Percentiles rank a stretch among this genome's conserved stretches.
Conservation (phyloP, 306 rosid genomes). For the Glycine soja region DNA sequence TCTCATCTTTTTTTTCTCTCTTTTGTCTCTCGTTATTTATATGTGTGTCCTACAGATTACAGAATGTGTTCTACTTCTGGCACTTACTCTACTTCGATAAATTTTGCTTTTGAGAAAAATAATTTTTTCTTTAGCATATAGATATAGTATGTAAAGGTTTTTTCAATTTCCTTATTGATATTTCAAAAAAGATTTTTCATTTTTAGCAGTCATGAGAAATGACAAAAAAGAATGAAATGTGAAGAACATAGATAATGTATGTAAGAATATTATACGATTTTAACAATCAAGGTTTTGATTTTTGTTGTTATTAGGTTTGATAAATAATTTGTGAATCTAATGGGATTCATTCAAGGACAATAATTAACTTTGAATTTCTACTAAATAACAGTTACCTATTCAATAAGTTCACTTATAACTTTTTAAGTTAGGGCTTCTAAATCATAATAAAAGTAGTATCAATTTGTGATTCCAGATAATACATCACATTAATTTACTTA, state of each 20-base stretch:
- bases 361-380: conserved; percentile 9
- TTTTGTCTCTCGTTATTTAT: background rate
- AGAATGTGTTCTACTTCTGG: background rate
- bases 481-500: conserved; percentile 16
- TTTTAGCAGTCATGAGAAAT: conserved; percentile 33
- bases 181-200: background rate
- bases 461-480: conserved; percentile 2
- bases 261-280: conserved; percentile 18
- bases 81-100: background rate
- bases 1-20: background rate
- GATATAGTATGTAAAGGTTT: background rate
- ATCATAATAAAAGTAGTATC: conserved; percentile 9
- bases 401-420: background rate
- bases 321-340: conserved; percentile 1
- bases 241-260: background rate
- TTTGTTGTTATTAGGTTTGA: background rate
- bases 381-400: conserved; percentile 30
- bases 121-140: conserved; percentile 1
- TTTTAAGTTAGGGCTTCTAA: conserved; percentile 12
- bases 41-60: too few species aligned
- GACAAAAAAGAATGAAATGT: conserved; percentile 11
- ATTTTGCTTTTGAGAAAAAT: background rate
- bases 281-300: background rate
- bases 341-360: conserved; percentile 3
- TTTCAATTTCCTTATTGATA: conserved; percentile 5